Evolutionary conservation across 345 rosid species (phyloP).

Genomic region (Salix suchowensis): DNA sequence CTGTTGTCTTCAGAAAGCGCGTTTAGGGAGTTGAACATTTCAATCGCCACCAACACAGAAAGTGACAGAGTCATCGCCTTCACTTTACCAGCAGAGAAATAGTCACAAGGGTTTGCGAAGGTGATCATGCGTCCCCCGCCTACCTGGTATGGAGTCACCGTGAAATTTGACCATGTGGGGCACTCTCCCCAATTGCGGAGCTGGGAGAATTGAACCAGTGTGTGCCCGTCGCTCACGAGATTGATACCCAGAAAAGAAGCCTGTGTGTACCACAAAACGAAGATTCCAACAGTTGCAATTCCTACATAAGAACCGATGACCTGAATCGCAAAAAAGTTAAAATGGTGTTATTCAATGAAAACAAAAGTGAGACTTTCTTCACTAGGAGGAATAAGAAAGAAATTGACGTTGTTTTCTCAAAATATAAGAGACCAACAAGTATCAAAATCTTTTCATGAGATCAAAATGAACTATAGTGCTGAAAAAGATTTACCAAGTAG

Average conservation of each 20-base stretch:
- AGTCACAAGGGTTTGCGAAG: conserved; percentile 74
- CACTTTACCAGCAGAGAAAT: conserved; percentile 75
- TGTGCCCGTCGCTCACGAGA: conserved; percentile 69
- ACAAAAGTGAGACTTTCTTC: background rate
- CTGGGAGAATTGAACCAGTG: conserved; percentile 60
- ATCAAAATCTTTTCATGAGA: background rate
- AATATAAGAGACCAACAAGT: background rate
- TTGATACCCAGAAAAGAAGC: conserved; percentile 73
- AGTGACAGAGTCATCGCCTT: conserved; percentile 86
- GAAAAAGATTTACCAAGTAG: conserved; percentile 51
- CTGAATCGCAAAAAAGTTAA: conserved; percentile 31
- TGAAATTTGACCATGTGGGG: conserved; percentile 76
- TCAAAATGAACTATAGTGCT: background rate
- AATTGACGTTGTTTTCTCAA: background rate
- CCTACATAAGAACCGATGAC: conserved; percentile 88
- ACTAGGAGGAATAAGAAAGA: background rate
- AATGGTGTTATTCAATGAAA: background rate
- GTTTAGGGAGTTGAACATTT: conserved; percentile 87
- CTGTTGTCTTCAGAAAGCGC: conserved; percentile 88
- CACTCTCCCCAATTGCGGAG: conserved; percentile 80
- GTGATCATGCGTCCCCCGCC: conserved; percentile 46
- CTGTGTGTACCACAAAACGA: conserved; percentile 81
- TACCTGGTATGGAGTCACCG: conserved; percentile 50
- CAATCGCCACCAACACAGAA: conserved; percentile 82
- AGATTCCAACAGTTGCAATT: conserved; percentile 88